Percentiles rank a stretch among this genome's conserved stretches.
These are phyloP conservation scores for Pseudonitzschia delicatissima DNA, from an alignment of 108 stramenopile genomes.

Conservation along the genomic window DNA sequence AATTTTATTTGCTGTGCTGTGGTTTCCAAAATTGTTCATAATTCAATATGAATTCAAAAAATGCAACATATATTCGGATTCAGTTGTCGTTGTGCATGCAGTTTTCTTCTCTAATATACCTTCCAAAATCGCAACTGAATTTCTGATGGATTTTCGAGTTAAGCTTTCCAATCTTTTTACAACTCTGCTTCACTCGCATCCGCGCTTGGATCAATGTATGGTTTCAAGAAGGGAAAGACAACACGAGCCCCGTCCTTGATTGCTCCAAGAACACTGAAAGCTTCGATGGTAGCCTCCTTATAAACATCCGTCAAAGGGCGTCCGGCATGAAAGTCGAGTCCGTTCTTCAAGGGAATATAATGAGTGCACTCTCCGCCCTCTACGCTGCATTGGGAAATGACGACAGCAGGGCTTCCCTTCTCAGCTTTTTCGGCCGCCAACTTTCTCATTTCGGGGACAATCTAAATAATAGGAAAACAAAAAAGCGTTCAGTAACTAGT, in stretches of 20 bases:
- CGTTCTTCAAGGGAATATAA: slow-evolving; percentile 58
- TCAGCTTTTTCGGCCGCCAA: slow-evolving; percentile 44
- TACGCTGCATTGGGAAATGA: slow-evolving; percentile 66
- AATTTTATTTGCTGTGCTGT: no score
- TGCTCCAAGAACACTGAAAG: slow-evolving; percentile 3
- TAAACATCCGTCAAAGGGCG: slow-evolving; percentile 28
- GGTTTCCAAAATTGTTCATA: background rate
- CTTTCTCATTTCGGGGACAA: slow-evolving; percentile 67
- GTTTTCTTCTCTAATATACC: no score
- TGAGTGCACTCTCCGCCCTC: slow-evolving; percentile 70
- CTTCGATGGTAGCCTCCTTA: background rate
- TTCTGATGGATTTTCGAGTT: background rate
- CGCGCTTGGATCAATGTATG: background rate
- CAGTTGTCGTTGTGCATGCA: no score
- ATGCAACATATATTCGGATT: no score
- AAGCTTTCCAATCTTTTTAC: background rate
- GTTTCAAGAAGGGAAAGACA: background rate
- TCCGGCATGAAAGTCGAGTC: slow-evolving; percentile 59
- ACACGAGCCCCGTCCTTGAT: slow-evolving; percentile 12
- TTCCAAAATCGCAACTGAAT: background rate
- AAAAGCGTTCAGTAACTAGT: background rate
- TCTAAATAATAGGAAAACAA: slow-evolving; percentile 22
- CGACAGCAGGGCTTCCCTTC: slow-evolving; percentile 28
- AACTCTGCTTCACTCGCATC: background rate
- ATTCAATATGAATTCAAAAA: no score